These are phyloP conservation scores for Dictyostelium capitatum DNA, from an alignment of 78 protist species.

Conservation along the genomic window DNA sequence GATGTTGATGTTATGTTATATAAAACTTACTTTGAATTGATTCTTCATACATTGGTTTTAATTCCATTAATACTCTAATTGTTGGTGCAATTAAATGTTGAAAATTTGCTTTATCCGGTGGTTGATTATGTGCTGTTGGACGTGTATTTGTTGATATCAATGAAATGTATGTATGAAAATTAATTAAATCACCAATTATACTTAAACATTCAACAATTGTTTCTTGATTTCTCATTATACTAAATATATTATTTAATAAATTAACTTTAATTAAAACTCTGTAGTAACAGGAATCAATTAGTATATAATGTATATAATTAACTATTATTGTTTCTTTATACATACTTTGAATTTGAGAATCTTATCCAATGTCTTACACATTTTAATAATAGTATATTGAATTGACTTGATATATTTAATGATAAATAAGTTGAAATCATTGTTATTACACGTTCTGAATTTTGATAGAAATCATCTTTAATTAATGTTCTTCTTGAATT, in stretches of 20 bases:
- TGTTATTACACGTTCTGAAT: slow-evolving; percentile 19
- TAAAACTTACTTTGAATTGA: slow-evolving; percentile 52
- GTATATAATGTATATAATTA: background rate
- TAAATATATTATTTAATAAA: slow-evolving; percentile 24
- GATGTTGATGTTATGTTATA: no score
- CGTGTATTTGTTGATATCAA: slow-evolving; percentile 19
- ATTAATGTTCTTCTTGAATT: slow-evolving; percentile 35
- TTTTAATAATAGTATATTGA: slow-evolving; percentile 29
- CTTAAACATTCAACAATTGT: slow-evolving; percentile 16
- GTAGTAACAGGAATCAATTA: no score
- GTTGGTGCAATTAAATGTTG: slow-evolving; percentile 44
- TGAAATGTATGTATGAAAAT: slow-evolving; percentile 57
- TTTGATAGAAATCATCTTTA: background rate
- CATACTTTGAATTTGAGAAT: slow-evolving; percentile 64
- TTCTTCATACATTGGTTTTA: slow-evolving; percentile 40
- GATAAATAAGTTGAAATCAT: slow-evolving; percentile 7
- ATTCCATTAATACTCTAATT: slow-evolving; percentile 33
- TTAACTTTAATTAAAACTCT: slow-evolving; percentile 18
- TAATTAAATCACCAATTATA: slow-evolving; percentile 61
- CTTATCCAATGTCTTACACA: slow-evolving; percentile 56
- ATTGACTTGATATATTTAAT: background rate
- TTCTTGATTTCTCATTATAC: slow-evolving; percentile 8
- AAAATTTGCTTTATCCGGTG: slow-evolving; percentile 35
- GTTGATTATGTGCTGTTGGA: slow-evolving; percentile 13
- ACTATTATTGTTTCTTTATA: background rate